Conservation (phyloP, 495 filamentous ascomycete species). For the Pyrenula massariospora region DNA sequence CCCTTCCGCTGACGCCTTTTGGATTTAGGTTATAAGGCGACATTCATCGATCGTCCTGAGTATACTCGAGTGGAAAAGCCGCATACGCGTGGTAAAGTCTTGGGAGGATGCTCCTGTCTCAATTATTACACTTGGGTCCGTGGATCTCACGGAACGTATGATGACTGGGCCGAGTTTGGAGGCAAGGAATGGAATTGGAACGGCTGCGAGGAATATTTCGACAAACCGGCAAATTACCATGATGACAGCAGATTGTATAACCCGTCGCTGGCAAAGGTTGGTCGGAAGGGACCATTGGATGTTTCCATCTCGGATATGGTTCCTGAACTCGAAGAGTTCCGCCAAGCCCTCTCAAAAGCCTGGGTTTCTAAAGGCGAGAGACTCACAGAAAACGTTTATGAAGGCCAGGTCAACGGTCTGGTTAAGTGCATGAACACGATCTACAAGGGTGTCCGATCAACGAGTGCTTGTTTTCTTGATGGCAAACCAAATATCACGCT, state of each 20-base stretch:
- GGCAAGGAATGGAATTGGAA: slow-evolving; percentile 49
- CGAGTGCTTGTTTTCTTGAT: slow-evolving; percentile 37
- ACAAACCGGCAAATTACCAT: slow-evolving; percentile 46
- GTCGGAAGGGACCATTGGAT: slow-evolving; percentile 35
- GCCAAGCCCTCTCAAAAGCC: slow-evolving; percentile 40
- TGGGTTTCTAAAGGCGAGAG: slow-evolving; percentile 42
- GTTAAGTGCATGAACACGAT: slow-evolving; percentile 43
- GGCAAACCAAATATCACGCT: slow-evolving; percentile 46
- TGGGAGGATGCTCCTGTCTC: slow-evolving; percentile 38
- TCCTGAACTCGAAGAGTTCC: slow-evolving; percentile 40
- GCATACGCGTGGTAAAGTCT: slow-evolving; percentile 41
- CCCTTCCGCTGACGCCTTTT: neutral
- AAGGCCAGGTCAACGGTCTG: slow-evolving; percentile 43
- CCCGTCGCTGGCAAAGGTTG: slow-evolving; percentile 33
- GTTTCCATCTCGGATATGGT: slow-evolving; percentile 44
- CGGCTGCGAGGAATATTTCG: slow-evolving; percentile 32
- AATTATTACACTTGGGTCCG: slow-evolving; percentile 51
- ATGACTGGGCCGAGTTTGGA: slow-evolving; percentile 45
- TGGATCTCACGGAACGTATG: slow-evolving; percentile 40
- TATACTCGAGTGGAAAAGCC: slow-evolving; percentile 53
- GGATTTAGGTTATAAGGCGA: slow-evolving; percentile 39
- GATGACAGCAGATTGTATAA: slow-evolving; percentile 30
- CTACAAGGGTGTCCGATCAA: slow-evolving; percentile 44
- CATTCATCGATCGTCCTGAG: slow-evolving; percentile 48
- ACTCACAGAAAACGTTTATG: slow-evolving; percentile 42